These are phyloP conservation scores for Zoysia japonica DNA, from an alignment of 176 grass and related monocot genomes.

Conservation along the genomic window DNA sequence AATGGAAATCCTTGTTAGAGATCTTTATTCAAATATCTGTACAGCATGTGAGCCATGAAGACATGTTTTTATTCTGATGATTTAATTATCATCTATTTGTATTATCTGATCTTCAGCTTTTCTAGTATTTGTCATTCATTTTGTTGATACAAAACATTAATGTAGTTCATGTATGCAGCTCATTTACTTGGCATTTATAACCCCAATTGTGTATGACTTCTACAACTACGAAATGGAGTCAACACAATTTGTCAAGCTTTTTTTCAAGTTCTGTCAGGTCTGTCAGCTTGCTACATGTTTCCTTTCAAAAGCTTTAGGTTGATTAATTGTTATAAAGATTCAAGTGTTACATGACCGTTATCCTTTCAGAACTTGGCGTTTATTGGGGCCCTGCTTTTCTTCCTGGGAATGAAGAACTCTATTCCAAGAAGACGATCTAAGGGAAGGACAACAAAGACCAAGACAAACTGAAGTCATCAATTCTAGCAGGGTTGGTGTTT, in stretches of 20 bases:
- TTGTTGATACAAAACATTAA: slow-evolving; percentile 26
- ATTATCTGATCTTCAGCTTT: not conserved
- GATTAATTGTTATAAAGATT: not conserved
- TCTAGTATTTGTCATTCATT: not conserved
- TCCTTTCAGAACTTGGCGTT: slow-evolving; percentile 70
- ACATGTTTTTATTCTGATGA: not conserved
- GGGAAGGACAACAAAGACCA: slow-evolving; percentile 66
- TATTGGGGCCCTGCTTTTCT: slow-evolving; percentile 83
- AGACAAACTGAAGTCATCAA: slow-evolving; percentile 63
- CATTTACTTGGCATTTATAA: slow-evolving; percentile 58
- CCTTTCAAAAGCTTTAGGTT: not conserved
- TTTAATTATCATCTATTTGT: not conserved
- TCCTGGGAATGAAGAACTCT: slow-evolving; percentile 88
- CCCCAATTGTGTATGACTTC: slow-evolving; percentile 62
- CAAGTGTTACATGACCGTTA: not conserved
- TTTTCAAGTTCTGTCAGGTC: slow-evolving; percentile 63
- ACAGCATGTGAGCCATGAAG: not conserved
- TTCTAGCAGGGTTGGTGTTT: slow-evolving; percentile 35
- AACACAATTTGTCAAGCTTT: slow-evolving; percentile 46
- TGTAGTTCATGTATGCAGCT: slow-evolving; percentile 44
- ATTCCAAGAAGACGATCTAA: slow-evolving; percentile 69
- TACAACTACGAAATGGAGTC: slow-evolving; percentile 72
- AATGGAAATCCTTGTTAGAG: not conserved
- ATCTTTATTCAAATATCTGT: slow-evolving; percentile 8
- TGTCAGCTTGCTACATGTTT: not conserved